Evolutionary conservation across 176 grass and related monocot genomes (phyloP).

Genomic region (Avena atlantica): DNA sequence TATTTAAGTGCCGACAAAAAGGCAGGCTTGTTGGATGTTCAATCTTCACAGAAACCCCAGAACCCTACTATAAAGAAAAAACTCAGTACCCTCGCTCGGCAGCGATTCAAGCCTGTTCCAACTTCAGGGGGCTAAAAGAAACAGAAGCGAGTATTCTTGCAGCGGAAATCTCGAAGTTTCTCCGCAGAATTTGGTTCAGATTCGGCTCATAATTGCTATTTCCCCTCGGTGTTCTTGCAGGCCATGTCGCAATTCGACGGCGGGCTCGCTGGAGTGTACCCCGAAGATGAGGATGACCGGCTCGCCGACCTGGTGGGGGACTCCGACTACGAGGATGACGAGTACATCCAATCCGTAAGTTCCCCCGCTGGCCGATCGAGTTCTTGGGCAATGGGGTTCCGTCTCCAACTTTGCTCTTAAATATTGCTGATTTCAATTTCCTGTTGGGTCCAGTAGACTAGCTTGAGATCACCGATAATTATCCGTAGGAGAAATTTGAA

Average conservation of each 20-base stretch:
- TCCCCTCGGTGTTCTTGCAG: neutral
- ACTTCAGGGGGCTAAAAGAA: neutral
- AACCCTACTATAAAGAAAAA: neutral
- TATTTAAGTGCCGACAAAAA: conserved; percentile 13
- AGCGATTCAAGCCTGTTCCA: neutral
- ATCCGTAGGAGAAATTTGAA: neutral
- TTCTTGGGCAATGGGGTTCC: neutral
- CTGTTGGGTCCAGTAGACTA: neutral
- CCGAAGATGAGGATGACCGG: conserved; percentile 53
- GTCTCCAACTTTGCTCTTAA: neutral
- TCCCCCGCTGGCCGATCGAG: neutral
- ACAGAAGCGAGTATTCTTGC: neutral
- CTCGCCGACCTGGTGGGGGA: conserved; percentile 33
- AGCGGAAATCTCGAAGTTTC: neutral
- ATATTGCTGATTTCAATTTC: neutral
- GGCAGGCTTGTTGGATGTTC: neutral
- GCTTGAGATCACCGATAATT: neutral
- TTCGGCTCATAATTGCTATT: neutral
- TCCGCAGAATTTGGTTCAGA: neutral
- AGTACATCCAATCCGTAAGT: conserved; percentile 62
- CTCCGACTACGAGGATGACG: conserved; percentile 77
- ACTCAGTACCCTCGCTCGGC: neutral
- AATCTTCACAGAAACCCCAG: neutral
- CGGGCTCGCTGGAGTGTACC: conserved; percentile 55
- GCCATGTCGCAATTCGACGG: conserved; percentile 58